These are phyloP conservation scores for Xylaria palmicola DNA, from an alignment of 495 filamentous ascomycete species.

Conservation along the genomic window DNA sequence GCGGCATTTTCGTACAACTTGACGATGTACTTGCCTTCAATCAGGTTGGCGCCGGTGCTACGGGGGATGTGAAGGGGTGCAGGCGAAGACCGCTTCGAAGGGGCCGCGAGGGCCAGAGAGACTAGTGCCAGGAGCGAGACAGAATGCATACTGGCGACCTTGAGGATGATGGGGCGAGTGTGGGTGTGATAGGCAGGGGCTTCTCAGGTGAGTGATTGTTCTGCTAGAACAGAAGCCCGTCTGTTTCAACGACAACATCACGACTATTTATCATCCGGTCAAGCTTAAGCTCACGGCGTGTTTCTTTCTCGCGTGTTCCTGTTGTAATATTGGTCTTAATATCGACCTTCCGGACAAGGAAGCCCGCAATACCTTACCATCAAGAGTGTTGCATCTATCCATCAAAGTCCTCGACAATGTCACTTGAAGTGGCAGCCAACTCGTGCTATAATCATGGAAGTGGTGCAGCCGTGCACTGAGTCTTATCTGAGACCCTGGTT, in stretches of 20 bases:
- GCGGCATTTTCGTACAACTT: slow-evolving; percentile 49
- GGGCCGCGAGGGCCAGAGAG: slow-evolving; percentile 34
- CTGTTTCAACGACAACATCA: slow-evolving; percentile 20
- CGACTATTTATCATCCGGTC: slow-evolving; percentile 29
- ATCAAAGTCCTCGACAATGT: slow-evolving; percentile 27
- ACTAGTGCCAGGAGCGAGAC: slow-evolving; percentile 27
- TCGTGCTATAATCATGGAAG: slow-evolving; percentile 1
- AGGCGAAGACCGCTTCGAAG: slow-evolving; percentile 31
- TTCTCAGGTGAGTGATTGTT: too few relatives aligned
- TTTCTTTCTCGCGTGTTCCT: slow-evolving; percentile 17
- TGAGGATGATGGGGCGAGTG: slow-evolving; percentile 1
- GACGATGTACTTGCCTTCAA: slow-evolving; percentile 57
- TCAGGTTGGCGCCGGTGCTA: slow-evolving; percentile 24
- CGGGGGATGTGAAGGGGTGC: slow-evolving; percentile 40
- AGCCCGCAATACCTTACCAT: background rate
- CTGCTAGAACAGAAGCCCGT: slow-evolving; percentile 2
- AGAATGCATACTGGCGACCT: slow-evolving; percentile 29
- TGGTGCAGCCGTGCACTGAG: slow-evolving; percentile 4
- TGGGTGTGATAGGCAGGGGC: background rate
- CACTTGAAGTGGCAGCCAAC: slow-evolving; percentile 18
- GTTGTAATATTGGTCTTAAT: background rate
- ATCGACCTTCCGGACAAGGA: slow-evolving; percentile 25
- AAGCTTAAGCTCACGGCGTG: slow-evolving; percentile 1
- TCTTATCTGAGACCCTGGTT: slow-evolving; percentile 6
- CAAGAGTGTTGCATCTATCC: slow-evolving; percentile 21